Evolutionary conservation across 2,329 filamentous ascomycete genomes (phyloP).

Genomic region (Diplodia mutila): DNA sequence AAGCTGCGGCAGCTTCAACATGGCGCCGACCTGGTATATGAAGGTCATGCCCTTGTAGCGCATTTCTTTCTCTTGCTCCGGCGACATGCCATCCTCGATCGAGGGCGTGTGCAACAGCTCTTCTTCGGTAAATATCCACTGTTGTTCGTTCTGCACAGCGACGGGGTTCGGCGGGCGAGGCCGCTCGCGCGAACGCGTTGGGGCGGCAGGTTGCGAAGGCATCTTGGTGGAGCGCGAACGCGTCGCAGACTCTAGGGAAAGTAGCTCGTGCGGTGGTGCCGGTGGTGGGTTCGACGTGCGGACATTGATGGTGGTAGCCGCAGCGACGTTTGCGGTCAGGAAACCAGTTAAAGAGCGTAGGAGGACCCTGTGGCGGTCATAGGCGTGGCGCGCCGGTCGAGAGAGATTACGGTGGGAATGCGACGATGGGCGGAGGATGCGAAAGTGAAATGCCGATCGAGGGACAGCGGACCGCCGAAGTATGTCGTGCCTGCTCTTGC

Average conservation of each 20-base stretch:
- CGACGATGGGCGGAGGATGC: conserved; percentile 13
- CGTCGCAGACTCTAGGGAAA: conserved; percentile 14
- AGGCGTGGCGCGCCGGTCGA: background rate
- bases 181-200: conserved; percentile 28
- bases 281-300: background rate
- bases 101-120: conserved; percentile 84
- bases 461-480: background rate
- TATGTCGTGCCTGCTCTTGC: conserved; percentile 7
- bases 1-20: conserved; percentile 88
- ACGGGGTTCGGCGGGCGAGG: conserved; percentile 48
- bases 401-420: conserved; percentile 15
- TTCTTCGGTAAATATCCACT: conserved; percentile 88
- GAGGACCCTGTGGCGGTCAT: background rate
- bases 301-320: conserved; percentile 20
- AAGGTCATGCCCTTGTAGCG: conserved; percentile 95
- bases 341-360: conserved; percentile 3
- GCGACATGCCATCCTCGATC: conserved; percentile 77
- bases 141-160: conserved; percentile 61
- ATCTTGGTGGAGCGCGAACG: conserved; percentile 16
- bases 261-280: conserved; percentile 8
- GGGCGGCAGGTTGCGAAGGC: conserved; percentile 13
- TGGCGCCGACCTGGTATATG: conserved; percentile 89
- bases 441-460: conserved; percentile 21
- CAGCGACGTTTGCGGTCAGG: conserved; percentile 1
- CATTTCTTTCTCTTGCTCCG: conserved; percentile 76